Evolutionary conservation across 495 filamentous ascomycete species (phyloP).

Genomic region (Xylaria sp.): DNA sequence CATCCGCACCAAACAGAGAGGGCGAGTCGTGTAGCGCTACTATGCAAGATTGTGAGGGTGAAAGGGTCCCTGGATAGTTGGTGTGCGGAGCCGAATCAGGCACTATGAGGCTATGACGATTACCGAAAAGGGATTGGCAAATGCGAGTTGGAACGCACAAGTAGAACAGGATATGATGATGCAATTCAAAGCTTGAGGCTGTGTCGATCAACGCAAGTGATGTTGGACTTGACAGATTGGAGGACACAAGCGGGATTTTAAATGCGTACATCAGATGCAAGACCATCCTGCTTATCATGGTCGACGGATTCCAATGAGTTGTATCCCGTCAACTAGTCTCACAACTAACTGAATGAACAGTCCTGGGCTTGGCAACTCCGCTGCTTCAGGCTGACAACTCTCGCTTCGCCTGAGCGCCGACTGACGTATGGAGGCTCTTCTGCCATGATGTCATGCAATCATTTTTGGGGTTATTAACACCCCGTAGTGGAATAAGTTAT

Average conservation of each 20-base stretch:
- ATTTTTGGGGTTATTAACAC: neutral
- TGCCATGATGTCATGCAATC: constrained; percentile 5
- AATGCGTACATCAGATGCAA: constrained; percentile 9
- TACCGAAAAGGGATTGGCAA: neutral
- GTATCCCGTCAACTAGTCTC: neutral
- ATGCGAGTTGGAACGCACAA: neutral
- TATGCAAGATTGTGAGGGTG: neutral
- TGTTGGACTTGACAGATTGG: constrained; percentile 24
- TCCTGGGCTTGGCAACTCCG: neutral
- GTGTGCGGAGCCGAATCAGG: neutral
- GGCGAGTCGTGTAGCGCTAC: neutral
- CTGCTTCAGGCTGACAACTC: constrained; percentile 25
- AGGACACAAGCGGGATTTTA: constrained; percentile 20
- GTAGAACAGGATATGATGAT: neutral
- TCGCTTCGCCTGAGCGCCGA: constrained; percentile 8
- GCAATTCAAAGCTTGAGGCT: neutral
- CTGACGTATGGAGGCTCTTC: neutral
- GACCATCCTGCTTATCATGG: neutral
- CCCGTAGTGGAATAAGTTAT: neutral
- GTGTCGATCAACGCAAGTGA: constrained; percentile 26
- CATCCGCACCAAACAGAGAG: constrained; percentile 15
- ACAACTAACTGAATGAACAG: constrained; percentile 7
- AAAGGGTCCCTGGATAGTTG: neutral
- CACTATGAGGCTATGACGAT: neutral
- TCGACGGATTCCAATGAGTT: neutral